Base-by-base conservation (phyloP, 441 rosid species). In the Erysimum cheiri region DNA sequence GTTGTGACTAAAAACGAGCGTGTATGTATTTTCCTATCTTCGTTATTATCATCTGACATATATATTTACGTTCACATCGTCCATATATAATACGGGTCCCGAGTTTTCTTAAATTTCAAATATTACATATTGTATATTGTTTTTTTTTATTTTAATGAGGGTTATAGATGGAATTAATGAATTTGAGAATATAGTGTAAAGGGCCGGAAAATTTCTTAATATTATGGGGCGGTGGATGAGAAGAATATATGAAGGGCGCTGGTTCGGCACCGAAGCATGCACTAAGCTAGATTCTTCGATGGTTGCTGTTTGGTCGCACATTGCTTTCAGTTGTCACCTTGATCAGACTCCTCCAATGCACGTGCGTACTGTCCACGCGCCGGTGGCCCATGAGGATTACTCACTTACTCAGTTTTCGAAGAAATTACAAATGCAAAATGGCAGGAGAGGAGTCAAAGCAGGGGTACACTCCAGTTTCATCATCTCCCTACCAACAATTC, bases 381-480 rank as follows among this genome's bases (percentile, higher is more conserved):
- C 54, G 14, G 54, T 56, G 41, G 71, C 32, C 33, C 70, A 46
- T 62, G 50, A 22, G n/a, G 7, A 26, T n/a, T n/a, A n/a, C n/a
- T n/a, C n/a, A n/a, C n/a, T 54, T 12, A 62, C 29, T 54, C 15
- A 35, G 52, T 24, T 32, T 55, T 46, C 43, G 26, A 29, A 6
- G 32, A 57, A 5, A 32, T 40, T 46, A 33, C 70, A 74, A 69
- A 37, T 49, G 68, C 78, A 64, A 60, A 71, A 70, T 46, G 55
- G 75, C 72, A 71, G 56, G 67, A 68, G 52, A 68, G 63, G 46
- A 39, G 80, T 69, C 82, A 79, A 57, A 66, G 40, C 24, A 37
- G 66, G 5, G 22, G 55, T 13, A 31, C 49, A 44, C 48, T 31
- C 57, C 31, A 15, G 36, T 69, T n/a, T 47, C 8, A 14, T 47